Evolutionary conservation across 1,139 yeast genomes (phyloP), one percentile per base, ranked within the genome.

Genomic region (Fermentozyma sake): DNA sequence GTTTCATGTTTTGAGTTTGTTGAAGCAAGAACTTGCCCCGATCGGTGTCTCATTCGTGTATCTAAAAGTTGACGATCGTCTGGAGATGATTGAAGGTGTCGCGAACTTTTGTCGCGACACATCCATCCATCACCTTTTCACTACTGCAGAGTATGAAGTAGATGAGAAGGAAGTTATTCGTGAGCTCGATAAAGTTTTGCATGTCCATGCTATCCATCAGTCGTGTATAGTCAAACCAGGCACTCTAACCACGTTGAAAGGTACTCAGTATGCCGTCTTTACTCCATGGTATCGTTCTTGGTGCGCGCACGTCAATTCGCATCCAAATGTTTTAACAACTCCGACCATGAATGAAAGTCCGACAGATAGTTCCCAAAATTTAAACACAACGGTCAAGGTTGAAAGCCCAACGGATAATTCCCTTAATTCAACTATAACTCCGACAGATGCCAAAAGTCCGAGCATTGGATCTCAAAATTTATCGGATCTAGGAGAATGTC

Each of bases 241-340:
- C 1, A 41, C 39, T 6, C 44, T 74, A 27, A 58, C 75, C 1
- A 59, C 62, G 20, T 47, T 54, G 1, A 61, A 61, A 31, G 73
- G 74, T 1, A 57, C 66, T 2, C 74, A 66, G 23, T 69, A 61
- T 32, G 61, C 71, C 3, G 72, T 72, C 4, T 74, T 72, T 41
- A 62, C 76, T 4, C 77, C 78, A 0, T 74, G 72, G 72, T 70
- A 58, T 44, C 59, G 57, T 29, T 58, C 62, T 10, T 74, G 79
- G 79, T 42, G 52, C 4, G 42, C 46, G 6, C 42, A 51, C 26
- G 34, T 62, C 18, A 41, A 52, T 12, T 24, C 20, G 10, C 17
- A 34, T 7, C 33, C 31, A n/a, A n/a, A n/a, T n/a, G n/a, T n/a
- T n/a, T n/a, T n/a, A n/a, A n/a, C n/a, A n/a, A n/a, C n/a, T n/a